phyloP scores from a whole-genome alignment of 768 basidiomycete genomes.

The Boletus pseudopeckii region DNA sequence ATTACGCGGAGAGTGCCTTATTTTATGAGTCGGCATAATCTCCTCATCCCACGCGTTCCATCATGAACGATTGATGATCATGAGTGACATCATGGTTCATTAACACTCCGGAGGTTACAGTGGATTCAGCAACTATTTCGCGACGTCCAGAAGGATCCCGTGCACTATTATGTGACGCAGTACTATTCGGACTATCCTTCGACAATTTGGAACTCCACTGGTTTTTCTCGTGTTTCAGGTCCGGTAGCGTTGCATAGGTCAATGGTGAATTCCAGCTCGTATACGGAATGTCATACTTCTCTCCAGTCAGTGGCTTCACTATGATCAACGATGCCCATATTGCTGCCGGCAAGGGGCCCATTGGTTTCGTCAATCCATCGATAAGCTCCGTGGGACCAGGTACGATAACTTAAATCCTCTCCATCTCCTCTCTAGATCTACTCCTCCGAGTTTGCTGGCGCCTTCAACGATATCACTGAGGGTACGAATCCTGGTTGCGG shows the following conservation, averaged over 20 bases:
- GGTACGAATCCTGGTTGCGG: slow-evolving; percentile 46
- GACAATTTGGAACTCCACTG: slow-evolving; percentile 29
- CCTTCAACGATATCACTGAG: slow-evolving; percentile 41
- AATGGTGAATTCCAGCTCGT: slow-evolving; percentile 26
- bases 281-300: slow-evolving; percentile 35
- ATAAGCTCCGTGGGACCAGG: neutral
- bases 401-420: neutral
- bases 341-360: slow-evolving; percentile 30
- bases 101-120: slow-evolving; percentile 42
- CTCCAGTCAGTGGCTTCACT: slow-evolving; percentile 34
- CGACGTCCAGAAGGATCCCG: slow-evolving; percentile 31
- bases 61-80: neutral
- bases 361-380: slow-evolving; percentile 7
- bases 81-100: neutral
- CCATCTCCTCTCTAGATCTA: neutral
- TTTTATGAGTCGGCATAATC: too few relatives aligned
- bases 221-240: neutral
- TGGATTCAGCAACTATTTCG: slow-evolving; percentile 42
- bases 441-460: neutral
- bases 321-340: slow-evolving; percentile 40
- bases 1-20: too few relatives aligned
- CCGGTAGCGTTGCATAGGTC: neutral
- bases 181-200: slow-evolving; percentile 25
- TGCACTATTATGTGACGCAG: slow-evolving; percentile 31
- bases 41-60: neutral